Evolutionary conservation across 768 basidiomycete species (phyloP), one percentile per base, ranked within the genome.

Genomic region (Boletus eberwhitei): DNA sequence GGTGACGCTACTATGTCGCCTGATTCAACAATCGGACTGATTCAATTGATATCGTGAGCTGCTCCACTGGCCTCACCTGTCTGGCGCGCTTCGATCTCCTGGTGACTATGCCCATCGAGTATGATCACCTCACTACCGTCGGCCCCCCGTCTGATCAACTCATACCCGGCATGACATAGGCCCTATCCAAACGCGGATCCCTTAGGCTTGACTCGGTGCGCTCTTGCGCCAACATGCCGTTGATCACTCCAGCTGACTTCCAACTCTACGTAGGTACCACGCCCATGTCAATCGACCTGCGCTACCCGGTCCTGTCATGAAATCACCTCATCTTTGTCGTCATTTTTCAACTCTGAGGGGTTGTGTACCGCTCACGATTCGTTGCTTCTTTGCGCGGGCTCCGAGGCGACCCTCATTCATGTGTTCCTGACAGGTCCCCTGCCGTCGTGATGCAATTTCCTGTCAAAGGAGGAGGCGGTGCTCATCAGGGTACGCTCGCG

Each of bases 241-340:
- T 43, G 49, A 26, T 17, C 8, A 11, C 26, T 32, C 38, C 21
- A 38, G 42, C 54, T 61, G 57, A 54, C 53, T 49, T 48, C 26
- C 16, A 57, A 59, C 57, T 53, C 39, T 38, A 39, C 32, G 19
- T 39, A 54, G 50, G 24, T 54, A 56, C 53, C 55, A 55, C 45
- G 51, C 59, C n/a, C 57, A 42, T 57, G 53, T 61, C 57, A 54
- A 45, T 53, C 36, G 34, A 56, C 41, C 26, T 48, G 52, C 42
- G 21, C 50, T 54, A 50, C 44, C 57, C 44, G 35, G 44, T 9
- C 46, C 43, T 54, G 43, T 52, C 49, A 49, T 50, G 50, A 31
- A 48, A 69, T 68, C 63, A 65, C 62, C 56, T 67, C 64, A 69
- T 57, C 46, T 17, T 37, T 60, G 53, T 58, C 50, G 59, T 60